Base-by-base conservation (phyloP, 164 flowering plant species). In the Vitis amurensis region DNA sequence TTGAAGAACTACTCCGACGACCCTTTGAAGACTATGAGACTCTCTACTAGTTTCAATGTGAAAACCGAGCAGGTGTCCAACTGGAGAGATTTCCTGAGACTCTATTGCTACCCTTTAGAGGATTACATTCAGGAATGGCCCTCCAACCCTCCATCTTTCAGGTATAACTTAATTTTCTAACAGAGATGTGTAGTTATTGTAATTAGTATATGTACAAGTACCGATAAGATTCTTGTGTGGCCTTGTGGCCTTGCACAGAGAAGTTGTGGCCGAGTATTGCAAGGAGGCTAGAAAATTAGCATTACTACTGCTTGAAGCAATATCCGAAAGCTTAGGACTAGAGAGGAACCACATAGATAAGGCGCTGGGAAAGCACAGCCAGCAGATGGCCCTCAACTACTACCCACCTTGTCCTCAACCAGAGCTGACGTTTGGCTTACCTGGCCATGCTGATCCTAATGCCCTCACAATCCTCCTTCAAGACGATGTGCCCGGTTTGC, bases 381-480 rank as follows among this genome's bases (percentile, higher is more conserved):
- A 89, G 57, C 89, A 85, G 64, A 86, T 91, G 91, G 92, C 93
- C 56, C 55, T 89, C 30, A 91, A 91, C 68, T 86, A 83, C 83
- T 89, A 89, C 69, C 93, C 94, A 11, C 86, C 87, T 2, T 91
- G 94, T 59, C 97, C 94, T 5, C 71, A 88, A 62, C 97, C 93
- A 0, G 92, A 91, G 63, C 86, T 89, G 2, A 87, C 92, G 11
- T 88, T 80, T 23, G 97, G 92, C 19, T 70, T 91, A 50, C 92
- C 92, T 0, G 82, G 80, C 9, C 93, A 88, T 63, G 81, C 91
- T 5, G 94, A 88, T 65, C 90, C 89, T 2, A 89, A 84, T 63
- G 68, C 79, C 8, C 67, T 91, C 74, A 89, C 92, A 1, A 12
- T 91, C 27, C 86, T 91, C 5, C 87, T 89, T 11, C 90, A 87